phyloP scores from a whole-genome alignment of 2,329 filamentous ascomycete species.

The Phaeosphaeria sp. region DNA sequence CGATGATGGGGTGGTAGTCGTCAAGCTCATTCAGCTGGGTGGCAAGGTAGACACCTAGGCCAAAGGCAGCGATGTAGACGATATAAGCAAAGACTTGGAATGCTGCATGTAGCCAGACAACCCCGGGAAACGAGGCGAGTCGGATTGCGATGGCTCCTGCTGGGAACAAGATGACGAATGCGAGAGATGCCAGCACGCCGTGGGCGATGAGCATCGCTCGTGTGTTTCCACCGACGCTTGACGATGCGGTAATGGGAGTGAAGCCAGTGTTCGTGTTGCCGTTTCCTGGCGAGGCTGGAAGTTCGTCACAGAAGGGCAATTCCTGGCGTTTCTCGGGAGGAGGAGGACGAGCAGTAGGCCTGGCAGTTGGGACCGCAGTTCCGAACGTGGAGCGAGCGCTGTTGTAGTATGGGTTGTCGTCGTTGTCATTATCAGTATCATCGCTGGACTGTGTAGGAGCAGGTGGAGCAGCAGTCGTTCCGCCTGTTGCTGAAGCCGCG shows the following conservation, averaged over 20 bases:
- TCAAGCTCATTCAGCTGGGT: constrained; percentile 44
- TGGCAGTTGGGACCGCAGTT: neutral
- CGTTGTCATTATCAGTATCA: constrained; percentile 11
- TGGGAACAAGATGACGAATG: constrained; percentile 56
- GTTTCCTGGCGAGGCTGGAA: constrained; percentile 7
- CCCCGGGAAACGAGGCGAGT: constrained; percentile 50
- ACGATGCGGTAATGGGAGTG: constrained; percentile 16
- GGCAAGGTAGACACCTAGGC: constrained; percentile 60
- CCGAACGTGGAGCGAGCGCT: neutral
- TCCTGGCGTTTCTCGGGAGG: constrained; percentile 23
- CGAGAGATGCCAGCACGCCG: constrained; percentile 51
- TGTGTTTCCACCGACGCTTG: constrained; percentile 3
- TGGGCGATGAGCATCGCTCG: constrained; percentile 52
- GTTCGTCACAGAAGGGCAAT: constrained; percentile 40
- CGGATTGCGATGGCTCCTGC: constrained; percentile 53
- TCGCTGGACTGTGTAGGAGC: constrained; percentile 9
- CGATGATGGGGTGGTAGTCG: constrained; percentile 60
- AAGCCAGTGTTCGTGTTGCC: constrained; percentile 20
- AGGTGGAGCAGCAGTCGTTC: constrained; percentile 6
- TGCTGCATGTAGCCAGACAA: constrained; percentile 54
- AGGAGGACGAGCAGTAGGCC: constrained; percentile 27
- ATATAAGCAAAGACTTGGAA: constrained; percentile 59
- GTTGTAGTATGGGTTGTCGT: neutral
- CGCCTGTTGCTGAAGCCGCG: constrained; percentile 19
- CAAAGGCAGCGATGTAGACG: constrained; percentile 57